Evolutionary conservation across 768 basidiomycete genomes (phyloP).

Genomic region (Asterophora parasitica): DNA sequence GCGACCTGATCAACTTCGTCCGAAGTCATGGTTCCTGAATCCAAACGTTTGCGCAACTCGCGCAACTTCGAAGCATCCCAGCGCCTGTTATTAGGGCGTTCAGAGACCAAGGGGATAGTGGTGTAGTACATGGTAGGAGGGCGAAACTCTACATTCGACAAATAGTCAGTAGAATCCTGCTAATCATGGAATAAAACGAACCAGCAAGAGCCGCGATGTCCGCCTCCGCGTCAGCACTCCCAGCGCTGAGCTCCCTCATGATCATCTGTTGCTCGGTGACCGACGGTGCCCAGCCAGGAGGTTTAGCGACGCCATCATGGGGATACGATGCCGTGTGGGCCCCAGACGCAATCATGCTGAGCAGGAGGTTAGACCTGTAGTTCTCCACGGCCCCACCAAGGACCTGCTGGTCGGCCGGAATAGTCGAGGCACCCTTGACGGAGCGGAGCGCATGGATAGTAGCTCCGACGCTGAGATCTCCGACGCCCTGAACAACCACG

Average conservation of each 20-base stretch:
- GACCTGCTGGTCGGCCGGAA: constrained; percentile 91
- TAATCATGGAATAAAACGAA: constrained; percentile 33
- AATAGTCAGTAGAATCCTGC: constrained; percentile 21
- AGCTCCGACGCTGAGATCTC: constrained; percentile 80
- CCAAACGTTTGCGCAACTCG: constrained; percentile 90
- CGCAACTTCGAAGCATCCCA: constrained; percentile 94
- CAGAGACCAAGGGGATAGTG: constrained; percentile 86
- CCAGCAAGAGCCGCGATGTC: constrained; percentile 86
- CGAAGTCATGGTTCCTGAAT: constrained; percentile 77
- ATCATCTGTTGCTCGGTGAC: constrained; percentile 97
- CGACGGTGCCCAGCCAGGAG: constrained; percentile 62
- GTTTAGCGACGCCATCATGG: constrained; percentile 54
- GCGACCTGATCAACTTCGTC: constrained; percentile 92
- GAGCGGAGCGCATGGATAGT: constrained; percentile 84
- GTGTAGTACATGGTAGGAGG: constrained; percentile 96
- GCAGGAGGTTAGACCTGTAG: constrained; percentile 85
- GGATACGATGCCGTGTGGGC: constrained; percentile 53
- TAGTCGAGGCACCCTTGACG: constrained; percentile 88
- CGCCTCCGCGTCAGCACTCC: constrained; percentile 70
- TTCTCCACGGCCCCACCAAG: constrained; percentile 91
- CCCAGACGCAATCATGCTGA: constrained; percentile 83
- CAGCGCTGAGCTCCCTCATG: constrained; percentile 84
- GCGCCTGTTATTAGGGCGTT: constrained; percentile 77
- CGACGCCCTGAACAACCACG: constrained; percentile 74
- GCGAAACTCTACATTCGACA: constrained; percentile 64